Evolutionary conservation across 495 filamentous ascomycete genomes (phyloP).

Genomic region (Penicillium samsonianum): DNA sequence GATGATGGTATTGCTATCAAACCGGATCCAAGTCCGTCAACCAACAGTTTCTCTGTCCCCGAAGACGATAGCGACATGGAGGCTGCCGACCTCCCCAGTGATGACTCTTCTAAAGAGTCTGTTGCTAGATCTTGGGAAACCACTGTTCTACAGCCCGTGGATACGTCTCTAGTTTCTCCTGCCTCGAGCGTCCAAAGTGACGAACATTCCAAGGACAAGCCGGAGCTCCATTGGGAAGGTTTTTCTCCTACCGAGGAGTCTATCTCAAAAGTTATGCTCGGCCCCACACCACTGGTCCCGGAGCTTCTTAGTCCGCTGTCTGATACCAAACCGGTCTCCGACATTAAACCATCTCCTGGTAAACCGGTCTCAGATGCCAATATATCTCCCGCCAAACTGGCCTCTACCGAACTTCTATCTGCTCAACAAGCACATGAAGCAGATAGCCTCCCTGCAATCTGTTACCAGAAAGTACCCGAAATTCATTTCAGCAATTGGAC

Average conservation of each 20-base stretch:
- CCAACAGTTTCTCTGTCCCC: constrained; percentile 49
- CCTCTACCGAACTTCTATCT: not conserved
- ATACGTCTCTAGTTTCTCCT: not conserved
- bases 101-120: constrained; percentile 1
- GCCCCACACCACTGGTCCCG: not conserved
- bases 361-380: not conserved
- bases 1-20: not conserved
- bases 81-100: not conserved
- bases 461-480: constrained; percentile 8
- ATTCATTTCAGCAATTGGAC: constrained; percentile 2
- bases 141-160: not conserved
- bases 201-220: not conserved
- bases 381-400: not conserved
- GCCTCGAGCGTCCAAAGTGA: not conserved
- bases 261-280: too few relatives aligned
- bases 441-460: not conserved
- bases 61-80: constrained; percentile 26
- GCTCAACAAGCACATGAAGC: not conserved
- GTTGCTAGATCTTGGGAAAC: constrained; percentile 1
- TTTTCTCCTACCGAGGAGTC: not conserved
- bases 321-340: not conserved
- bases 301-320: not conserved
- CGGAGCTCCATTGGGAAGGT: not conserved
- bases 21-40: constrained; percentile 19
- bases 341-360: not conserved